A percentile compares a stretch with the other conserved stretches of the same genome.
Evolutionary conservation across 225 moss, liverwort and hornwort species (phyloP).

Genomic region (Antitrichia curtipendula): DNA sequence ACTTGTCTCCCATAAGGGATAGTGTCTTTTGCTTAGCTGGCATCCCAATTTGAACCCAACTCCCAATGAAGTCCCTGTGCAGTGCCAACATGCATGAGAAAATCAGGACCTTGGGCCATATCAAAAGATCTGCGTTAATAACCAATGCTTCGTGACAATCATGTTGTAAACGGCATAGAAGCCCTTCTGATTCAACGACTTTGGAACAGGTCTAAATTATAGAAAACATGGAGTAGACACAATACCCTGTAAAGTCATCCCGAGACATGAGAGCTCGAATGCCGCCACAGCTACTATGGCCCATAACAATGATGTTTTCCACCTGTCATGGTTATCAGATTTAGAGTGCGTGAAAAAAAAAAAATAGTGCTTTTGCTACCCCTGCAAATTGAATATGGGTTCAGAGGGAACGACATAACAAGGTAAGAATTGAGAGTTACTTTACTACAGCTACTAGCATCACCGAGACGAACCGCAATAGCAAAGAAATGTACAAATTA

Average conservation of each 20-base stretch:
- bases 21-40: conserved; percentile 50
- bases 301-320: conserved; percentile 63
- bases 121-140: not conserved
- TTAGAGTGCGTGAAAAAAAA: not conserved
- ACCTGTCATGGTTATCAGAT: conserved; percentile 28
- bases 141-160: not conserved
- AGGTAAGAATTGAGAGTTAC: not conserved
- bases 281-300: conserved; percentile 76
- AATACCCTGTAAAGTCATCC: conserved; percentile 14
- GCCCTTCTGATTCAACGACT: not conserved
- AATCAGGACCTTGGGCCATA: not conserved
- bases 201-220: not conserved
- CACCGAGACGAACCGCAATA: not conserved
- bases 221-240: not conserved
- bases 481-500: not conserved
- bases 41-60: conserved; percentile 55
- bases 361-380: not conserved
- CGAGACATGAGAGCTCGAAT: conserved; percentile 71
- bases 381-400: not conserved
- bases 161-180: not conserved
- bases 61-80: conserved; percentile 53
- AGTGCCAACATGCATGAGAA: not conserved
- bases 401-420: not conserved
- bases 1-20: conserved; percentile 9
- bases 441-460: not conserved